Base-by-base conservation (phyloP, 345 rosid genomes). In the Linum trigynum region DNA sequence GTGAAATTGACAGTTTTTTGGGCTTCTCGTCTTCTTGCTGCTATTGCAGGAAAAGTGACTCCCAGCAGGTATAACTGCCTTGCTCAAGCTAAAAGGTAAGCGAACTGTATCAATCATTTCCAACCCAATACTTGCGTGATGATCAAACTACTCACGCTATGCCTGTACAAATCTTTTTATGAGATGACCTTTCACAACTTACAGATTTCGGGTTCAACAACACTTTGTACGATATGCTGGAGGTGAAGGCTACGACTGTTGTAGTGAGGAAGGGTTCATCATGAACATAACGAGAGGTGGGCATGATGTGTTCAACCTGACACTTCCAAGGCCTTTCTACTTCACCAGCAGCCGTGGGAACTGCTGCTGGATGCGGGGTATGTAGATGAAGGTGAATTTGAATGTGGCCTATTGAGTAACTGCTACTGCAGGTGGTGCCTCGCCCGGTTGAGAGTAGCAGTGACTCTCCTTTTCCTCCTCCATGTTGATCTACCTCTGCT, bases 21-120 rank as follows among this genome's bases (percentile, higher is more conserved):
- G 17, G 5, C 10, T 67, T 56, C 38, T 62, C 36, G 61, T 15
- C 55, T n/a, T 58, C 6, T 23, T 23, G 32, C 2, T 48, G 3
- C n/a, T n/a, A n/a, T 61, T 12, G 43, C 84, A 87, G 92, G 89
- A 84, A 7, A 87, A 84, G 75, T 78, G 94, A 76, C 80, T 87
- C 7, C 86, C 90, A 50, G 50, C 77, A 23, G 90, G 89, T 77
- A 74, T 86, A 55, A 79, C 61, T 58, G 90, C 88, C 59, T 63
- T 80, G 66, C 80, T 87, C 76, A 84, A 87, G 72, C 57, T 87
- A 70, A 88, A 87, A 84, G 90, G 88, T 80, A 80, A 62, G 32
- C 15, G 2, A 9, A 9, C 14, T 48, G 14, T 48, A 9, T 9
- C 14, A 48, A 9, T 15, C 9, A 10, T 1, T 48, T 43, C 9